These are phyloP conservation scores for Barnettozyma sp. DNA, from an alignment of 805 yeast species.

Conservation along the genomic window DNA sequence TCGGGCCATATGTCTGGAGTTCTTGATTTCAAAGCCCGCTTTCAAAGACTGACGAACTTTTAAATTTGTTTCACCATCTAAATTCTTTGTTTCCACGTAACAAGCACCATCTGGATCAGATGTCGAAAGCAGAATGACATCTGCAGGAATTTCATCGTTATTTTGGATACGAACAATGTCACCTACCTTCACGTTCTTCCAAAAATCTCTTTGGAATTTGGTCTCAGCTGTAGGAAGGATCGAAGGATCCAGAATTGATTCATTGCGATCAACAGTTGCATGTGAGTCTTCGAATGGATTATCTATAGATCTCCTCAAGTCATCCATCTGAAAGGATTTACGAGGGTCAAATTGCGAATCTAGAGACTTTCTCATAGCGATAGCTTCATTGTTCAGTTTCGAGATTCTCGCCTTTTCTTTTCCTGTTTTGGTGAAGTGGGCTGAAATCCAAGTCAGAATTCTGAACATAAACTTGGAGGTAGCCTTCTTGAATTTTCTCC, in stretches of 20 bases:
- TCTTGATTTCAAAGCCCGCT: constrained; percentile 44
- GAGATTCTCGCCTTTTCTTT: constrained; percentile 28
- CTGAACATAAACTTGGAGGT: constrained; percentile 25
- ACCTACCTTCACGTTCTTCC: constrained; percentile 73
- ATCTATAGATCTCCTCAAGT: constrained; percentile 17
- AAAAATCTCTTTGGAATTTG: constrained; percentile 38
- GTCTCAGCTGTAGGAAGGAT: constrained; percentile 46
- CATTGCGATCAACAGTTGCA: constrained; percentile 33
- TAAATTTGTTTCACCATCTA: constrained; percentile 76
- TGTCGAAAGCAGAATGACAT: constrained; percentile 55
- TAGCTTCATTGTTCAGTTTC: constrained; percentile 21
- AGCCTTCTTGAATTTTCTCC: constrained; percentile 59
- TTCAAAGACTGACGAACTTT: constrained; percentile 71
- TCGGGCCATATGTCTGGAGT: constrained; percentile 41
- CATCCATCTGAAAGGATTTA: constrained; percentile 26
- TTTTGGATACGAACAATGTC: constrained; percentile 64
- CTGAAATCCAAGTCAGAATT: constrained; percentile 14
- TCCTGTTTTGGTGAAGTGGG: constrained; percentile 36
- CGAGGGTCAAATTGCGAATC: constrained; percentile 30
- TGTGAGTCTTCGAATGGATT: constrained; percentile 24
- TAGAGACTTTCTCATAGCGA: constrained; percentile 31
- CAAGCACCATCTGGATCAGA: constrained; percentile 67
- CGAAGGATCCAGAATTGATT: constrained; percentile 48
- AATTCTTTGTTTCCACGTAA: constrained; percentile 69
- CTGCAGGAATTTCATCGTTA: constrained; percentile 81